A percentile compares a stretch with the other conserved stretches of the same genome.
These are phyloP conservation scores for Phytopythium litorale DNA, from an alignment of 352 stramenopile genomes.

Conservation along the genomic window DNA sequence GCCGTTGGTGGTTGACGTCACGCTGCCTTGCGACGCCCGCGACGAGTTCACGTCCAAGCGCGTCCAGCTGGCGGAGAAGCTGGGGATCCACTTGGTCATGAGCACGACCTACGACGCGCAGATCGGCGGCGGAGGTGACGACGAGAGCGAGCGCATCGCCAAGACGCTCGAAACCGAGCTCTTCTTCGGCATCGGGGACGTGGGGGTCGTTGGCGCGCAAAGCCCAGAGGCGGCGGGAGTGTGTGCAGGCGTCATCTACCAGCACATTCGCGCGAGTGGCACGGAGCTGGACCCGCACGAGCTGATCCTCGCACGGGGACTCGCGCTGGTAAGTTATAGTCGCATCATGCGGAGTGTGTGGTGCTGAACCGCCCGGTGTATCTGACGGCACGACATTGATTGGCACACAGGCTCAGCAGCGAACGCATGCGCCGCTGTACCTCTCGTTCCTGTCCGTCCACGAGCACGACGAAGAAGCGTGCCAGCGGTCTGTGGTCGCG, in stretches of 20 bases:
- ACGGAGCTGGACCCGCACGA: slow-evolving; percentile 17
- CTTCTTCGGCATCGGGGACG: slow-evolving; percentile 47
- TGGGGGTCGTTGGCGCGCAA: neutral
- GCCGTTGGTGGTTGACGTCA: slow-evolving; percentile 49
- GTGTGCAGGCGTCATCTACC: slow-evolving; percentile 61
- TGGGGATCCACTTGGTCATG: slow-evolving; percentile 44
- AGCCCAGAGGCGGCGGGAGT: slow-evolving; percentile 6
- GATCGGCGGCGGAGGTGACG: slow-evolving; percentile 16
- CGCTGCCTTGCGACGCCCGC: slow-evolving; percentile 41
- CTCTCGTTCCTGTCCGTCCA: slow-evolving; percentile 50
- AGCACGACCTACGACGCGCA: slow-evolving; percentile 51
- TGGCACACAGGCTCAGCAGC: slow-evolving; percentile 33
- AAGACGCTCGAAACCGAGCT: slow-evolving; percentile 64
- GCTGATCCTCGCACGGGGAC: slow-evolving; percentile 22
- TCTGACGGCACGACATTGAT: slow-evolving; percentile 3
- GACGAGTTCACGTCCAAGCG: slow-evolving; percentile 30
- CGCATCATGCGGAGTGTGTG: too few species aligned
- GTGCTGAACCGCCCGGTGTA: neutral
- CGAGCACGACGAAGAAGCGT: neutral
- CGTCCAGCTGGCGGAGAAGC: slow-evolving; percentile 27
- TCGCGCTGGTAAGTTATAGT: slow-evolving; percentile 27
- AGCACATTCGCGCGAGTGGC: slow-evolving; percentile 39
- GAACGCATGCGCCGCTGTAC: slow-evolving; percentile 52
- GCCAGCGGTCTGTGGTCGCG: slow-evolving; percentile 16
- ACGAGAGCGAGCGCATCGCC: slow-evolving; percentile 40